Evolutionary conservation across 192 early-diverging fungal genomes (phyloP).

Genomic region (Entomortierella lignicola): DNA sequence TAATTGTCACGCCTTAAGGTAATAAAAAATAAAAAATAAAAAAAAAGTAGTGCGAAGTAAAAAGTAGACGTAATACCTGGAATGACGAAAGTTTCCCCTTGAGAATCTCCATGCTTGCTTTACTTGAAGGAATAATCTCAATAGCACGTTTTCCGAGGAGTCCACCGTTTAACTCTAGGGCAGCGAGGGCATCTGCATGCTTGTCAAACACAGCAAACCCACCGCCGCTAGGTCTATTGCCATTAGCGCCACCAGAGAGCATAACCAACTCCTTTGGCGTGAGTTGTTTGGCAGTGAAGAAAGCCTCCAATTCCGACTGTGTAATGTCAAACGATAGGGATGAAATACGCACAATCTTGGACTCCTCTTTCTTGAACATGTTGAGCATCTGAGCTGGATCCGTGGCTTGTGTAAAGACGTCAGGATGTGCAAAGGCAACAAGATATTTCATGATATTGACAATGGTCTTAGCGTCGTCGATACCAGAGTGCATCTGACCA

Average conservation of each 20-base stretch:
- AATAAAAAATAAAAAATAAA: neutral
- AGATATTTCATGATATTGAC: slow-evolving; percentile 67
- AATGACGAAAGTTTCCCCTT: slow-evolving; percentile 66
- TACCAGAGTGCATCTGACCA: slow-evolving; percentile 64
- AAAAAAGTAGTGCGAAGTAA: neutral
- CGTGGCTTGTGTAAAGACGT: slow-evolving; percentile 71
- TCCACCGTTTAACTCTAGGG: slow-evolving; percentile 71
- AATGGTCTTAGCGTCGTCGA: slow-evolving; percentile 72
- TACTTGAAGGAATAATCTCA: slow-evolving; percentile 72
- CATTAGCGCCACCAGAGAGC: slow-evolving; percentile 66
- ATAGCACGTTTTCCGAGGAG: slow-evolving; percentile 68
- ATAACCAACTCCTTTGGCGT: slow-evolving; percentile 70
- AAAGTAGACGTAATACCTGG: slow-evolving; percentile 53
- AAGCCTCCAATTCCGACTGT: slow-evolving; percentile 69
- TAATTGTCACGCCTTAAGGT: no score
- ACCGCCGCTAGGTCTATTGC: slow-evolving; percentile 68
- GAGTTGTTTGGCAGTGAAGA: slow-evolving; percentile 66
- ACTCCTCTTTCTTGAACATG: slow-evolving; percentile 72
- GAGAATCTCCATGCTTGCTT: slow-evolving; percentile 68
- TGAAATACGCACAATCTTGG: slow-evolving; percentile 71
- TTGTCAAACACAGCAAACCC: slow-evolving; percentile 73
- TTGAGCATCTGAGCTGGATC: slow-evolving; percentile 71
- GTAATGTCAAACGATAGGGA: slow-evolving; percentile 73
- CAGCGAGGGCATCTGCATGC: slow-evolving; percentile 73
- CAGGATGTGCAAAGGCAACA: slow-evolving; percentile 59